phyloP scores from a whole-genome alignment of 2,329 filamentous ascomycete genomes.

The Cladophialophora immunda region DNA sequence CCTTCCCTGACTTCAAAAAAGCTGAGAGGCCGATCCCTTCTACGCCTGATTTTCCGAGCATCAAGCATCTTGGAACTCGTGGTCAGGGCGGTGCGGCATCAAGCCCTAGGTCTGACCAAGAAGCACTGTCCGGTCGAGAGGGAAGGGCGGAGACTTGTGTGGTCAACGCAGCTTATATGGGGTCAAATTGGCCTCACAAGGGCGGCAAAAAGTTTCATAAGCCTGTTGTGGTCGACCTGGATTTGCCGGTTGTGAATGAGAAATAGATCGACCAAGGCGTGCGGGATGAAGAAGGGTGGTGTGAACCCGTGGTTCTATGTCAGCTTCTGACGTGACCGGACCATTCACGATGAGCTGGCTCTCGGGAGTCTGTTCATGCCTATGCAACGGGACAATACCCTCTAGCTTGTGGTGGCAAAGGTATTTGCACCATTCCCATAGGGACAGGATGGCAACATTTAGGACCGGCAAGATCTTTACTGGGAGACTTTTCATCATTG shows the following conservation, averaged over 20 bases:
- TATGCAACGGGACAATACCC: neutral
- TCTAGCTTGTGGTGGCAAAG: neutral
- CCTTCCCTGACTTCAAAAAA: constrained; percentile 33
- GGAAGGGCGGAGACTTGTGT: constrained; percentile 75
- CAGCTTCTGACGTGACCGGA: neutral
- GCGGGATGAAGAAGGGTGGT: neutral
- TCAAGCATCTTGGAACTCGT: constrained; percentile 8
- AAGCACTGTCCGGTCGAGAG: constrained; percentile 36
- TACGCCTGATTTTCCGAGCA: neutral
- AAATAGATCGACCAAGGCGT: neutral
- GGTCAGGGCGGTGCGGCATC: constrained; percentile 32
- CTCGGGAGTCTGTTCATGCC: neutral
- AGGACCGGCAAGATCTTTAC: neutral
- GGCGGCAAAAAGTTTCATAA: constrained; percentile 74
- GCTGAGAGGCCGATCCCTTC: constrained; percentile 22
- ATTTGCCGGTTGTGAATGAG: constrained; percentile 64
- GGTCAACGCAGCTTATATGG: constrained; percentile 80
- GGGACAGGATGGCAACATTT: neutral
- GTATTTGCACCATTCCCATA: neutral
- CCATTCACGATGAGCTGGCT: neutral
- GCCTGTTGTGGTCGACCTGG: constrained; percentile 83
- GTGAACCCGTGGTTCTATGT: neutral
- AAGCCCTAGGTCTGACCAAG: constrained; percentile 34
- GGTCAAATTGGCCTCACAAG: constrained; percentile 69
- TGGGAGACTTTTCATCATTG: neutral